Evolutionary conservation across 179 eudicot species (phyloP), one percentile per base, ranked within the genome.

Genomic region (Vitellaria paradoxa): DNA sequence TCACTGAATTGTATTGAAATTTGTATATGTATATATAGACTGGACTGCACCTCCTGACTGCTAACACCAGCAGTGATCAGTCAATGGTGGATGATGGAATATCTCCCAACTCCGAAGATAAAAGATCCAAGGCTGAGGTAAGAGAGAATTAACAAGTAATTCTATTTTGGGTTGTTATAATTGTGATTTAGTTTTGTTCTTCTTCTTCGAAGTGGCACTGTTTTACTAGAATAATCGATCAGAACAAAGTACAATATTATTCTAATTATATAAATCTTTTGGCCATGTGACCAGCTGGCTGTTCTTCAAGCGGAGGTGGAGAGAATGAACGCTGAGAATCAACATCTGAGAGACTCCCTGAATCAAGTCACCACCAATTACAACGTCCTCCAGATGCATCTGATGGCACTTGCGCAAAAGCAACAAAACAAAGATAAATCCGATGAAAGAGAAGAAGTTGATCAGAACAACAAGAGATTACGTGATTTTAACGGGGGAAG

Each of bases 21-120:
- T 69, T 69, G 18, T 12, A 12, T 30, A 1, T 49, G 7, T 49
- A 49, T 26, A 10, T 30, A 40, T 80, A 92, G 97, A 92, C 94
- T 26, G 91, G 97, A 8, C 74, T 91, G 81, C 89, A 88, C 81
- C 96, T 92, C 62, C 89, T 84, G 49, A 91, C 96, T 9, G 88
- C 88, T 18, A 94, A 91, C 67, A 82, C 91, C 5, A 87, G 93
- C 21, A 92, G 93, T 40, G 96, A 94, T 85, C 93, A 94, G 67
- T 92, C 97, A 11, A 87, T 87, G 18, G 84, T 91, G 21, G 97
- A 94, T 47, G 92, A 91, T 65, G 87, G 94, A 56, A 70, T 85
- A 46, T 91, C 94, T 21, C 83, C 93, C 0, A 88, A 86, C 60
- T 86, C 84, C 0, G 94, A 89, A 42, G 88, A 86, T 52, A 88